A percentile compares a stretch with the other conserved stretches of the same genome.
These are phyloP conservation scores for Cryptosporidium andersoni DNA, from an alignment of 169 alveolate species.

Conservation along the genomic window DNA sequence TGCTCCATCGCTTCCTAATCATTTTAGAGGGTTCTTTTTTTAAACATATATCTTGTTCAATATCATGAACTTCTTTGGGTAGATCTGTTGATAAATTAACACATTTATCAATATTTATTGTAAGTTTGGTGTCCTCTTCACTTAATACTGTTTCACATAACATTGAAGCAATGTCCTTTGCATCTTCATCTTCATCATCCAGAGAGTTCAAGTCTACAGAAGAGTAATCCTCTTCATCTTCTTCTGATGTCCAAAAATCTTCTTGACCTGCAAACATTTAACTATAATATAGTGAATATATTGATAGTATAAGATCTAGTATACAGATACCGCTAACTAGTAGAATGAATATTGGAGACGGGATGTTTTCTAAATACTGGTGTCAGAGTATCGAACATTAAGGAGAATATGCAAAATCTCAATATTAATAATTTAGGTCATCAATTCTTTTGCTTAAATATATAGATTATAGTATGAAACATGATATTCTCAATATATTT, in stretches of 20 bases:
- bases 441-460: too few species aligned
- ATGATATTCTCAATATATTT: constrained; percentile 4
- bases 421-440: too few species aligned
- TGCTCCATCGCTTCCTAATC: constrained; percentile 52
- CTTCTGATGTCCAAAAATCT: constrained; percentile 68
- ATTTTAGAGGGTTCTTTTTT: background rate
- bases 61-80: too few species aligned
- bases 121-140: background rate
- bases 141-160: constrained; percentile 7
- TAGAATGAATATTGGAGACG: too few species aligned
- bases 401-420: background rate
- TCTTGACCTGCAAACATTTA: constrained; percentile 52
- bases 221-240: constrained; percentile 19
- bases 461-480: background rate
- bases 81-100: too few species aligned
- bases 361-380: too few species aligned
- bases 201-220: background rate
- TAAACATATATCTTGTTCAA: background rate
- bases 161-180: background rate
- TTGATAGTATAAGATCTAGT: background rate
- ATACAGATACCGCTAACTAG: too few species aligned
- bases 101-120: background rate
- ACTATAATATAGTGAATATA: background rate
- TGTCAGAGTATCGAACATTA: background rate
- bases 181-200: constrained; percentile 13